phyloP scores from a whole-genome alignment of 2,329 filamentous ascomycete genomes.

The Berkeleyomyces rouxiae region DNA sequence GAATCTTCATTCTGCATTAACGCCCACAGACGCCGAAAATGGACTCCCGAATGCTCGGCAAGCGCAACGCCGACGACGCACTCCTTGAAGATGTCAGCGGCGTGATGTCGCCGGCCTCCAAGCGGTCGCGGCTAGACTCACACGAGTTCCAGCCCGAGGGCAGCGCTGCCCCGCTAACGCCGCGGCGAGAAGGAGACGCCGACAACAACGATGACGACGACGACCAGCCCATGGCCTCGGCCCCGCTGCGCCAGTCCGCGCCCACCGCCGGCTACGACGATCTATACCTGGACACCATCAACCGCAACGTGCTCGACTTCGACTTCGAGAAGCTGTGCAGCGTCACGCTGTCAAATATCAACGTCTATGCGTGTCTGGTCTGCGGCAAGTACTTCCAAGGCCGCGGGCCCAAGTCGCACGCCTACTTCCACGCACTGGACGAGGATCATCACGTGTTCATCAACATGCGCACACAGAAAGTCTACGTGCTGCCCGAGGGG shows the following conservation, averaged over 20 bases:
- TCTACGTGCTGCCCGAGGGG: slow-evolving; percentile 85
- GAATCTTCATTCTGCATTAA: not conserved
- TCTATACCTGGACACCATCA: slow-evolving; percentile 93
- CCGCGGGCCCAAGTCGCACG: slow-evolving; percentile 80
- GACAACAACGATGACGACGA: slow-evolving; percentile 27
- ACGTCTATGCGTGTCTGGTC: slow-evolving; percentile 92
- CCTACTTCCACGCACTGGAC: slow-evolving; percentile 93
- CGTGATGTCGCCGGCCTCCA: slow-evolving; percentile 40
- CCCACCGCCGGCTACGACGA: slow-evolving; percentile 83
- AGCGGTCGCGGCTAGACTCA: slow-evolving; percentile 34
- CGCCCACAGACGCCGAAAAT: not conserved
- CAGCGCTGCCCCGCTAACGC: slow-evolving; percentile 7
- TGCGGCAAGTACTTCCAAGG: slow-evolving; percentile 98
- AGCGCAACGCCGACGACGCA: slow-evolving; percentile 43
- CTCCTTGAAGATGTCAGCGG: slow-evolving; percentile 37
- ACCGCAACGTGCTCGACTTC: slow-evolving; percentile 84
- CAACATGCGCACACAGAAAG: slow-evolving; percentile 86
- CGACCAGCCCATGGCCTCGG: slow-evolving; percentile 24
- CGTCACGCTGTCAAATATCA: slow-evolving; percentile 90
- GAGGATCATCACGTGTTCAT: slow-evolving; percentile 94
- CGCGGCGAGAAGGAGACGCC: slow-evolving; percentile 14
- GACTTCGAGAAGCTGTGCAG: slow-evolving; percentile 99
- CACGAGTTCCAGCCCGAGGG: slow-evolving; percentile 16
- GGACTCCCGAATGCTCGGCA: slow-evolving; percentile 18
- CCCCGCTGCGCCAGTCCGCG: slow-evolving; percentile 52